A percentile compares a stretch with the other conserved stretches of the same genome.
Evolutionary conservation across 345 rosid species (phyloP).

Genomic region (Dipteronia dyeriana): DNA sequence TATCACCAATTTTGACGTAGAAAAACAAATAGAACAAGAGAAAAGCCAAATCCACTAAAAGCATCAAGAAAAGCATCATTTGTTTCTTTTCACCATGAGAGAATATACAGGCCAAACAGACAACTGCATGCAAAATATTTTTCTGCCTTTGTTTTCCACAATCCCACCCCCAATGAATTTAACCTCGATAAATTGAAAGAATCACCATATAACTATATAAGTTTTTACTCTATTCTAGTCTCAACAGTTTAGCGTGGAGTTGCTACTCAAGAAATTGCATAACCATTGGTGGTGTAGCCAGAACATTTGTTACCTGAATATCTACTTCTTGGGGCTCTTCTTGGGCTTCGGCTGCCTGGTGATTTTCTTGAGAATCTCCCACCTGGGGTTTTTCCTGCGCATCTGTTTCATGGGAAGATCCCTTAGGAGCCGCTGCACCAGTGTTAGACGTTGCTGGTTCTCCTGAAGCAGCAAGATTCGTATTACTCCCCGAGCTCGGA

Average conservation of each 20-base stretch:
- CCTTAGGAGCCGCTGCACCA: constrained; percentile 21
- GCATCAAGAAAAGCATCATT: not conserved
- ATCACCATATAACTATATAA: constrained; percentile 11
- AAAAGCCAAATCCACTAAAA: not conserved
- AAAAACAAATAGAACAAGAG: no score
- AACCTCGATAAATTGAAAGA: constrained; percentile 1
- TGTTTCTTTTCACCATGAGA: not conserved
- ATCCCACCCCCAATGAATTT: not conserved
- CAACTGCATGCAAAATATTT: not conserved
- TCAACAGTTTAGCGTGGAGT: not conserved
- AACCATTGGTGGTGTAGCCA: constrained; percentile 19
- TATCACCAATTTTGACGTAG: no score
- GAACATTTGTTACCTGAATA: constrained; percentile 26
- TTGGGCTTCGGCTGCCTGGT: constrained; percentile 28
- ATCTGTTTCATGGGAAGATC: constrained; percentile 29
- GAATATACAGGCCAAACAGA: not conserved
- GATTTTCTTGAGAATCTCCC: constrained; percentile 10
- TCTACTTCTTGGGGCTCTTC: constrained; percentile 24
- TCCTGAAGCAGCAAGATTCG: constrained; percentile 31
- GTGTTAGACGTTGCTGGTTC: constrained; percentile 30
- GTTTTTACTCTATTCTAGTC: not conserved
- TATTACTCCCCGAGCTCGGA: constrained; percentile 33
- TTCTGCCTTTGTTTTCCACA: not conserved
- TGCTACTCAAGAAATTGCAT: constrained; percentile 13
- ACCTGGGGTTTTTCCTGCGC: constrained; percentile 22